phyloP scores from a whole-genome alignment of 345 rosid species.

The Eucalyptus grandis region DNA sequence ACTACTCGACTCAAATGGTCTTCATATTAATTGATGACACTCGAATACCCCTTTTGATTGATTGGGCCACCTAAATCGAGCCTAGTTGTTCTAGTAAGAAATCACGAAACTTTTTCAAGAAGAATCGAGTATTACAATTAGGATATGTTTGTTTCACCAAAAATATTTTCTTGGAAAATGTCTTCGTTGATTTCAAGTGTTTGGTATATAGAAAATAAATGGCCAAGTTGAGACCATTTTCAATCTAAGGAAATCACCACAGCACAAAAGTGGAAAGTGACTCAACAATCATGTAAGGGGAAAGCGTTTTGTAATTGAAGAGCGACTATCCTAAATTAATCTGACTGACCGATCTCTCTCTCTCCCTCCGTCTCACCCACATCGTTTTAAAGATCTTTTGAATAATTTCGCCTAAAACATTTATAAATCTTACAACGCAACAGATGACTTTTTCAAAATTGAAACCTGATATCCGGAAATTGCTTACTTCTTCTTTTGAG shows the following conservation, averaged over 20 bases:
- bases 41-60: neutral
- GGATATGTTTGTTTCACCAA: neutral
- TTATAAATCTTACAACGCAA: neutral
- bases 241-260: neutral
- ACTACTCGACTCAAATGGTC: neutral
- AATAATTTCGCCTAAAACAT: neutral
- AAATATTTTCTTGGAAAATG: neutral
- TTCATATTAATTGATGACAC: neutral
- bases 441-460: neutral
- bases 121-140: neutral
- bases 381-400: neutral
- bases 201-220: neutral
- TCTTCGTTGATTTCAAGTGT: neutral
- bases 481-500: neutral
- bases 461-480: neutral
- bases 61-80: neutral
- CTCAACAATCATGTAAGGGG: neutral
- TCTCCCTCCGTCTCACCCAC: neutral
- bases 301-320: neutral
- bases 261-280: neutral
- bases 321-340: neutral
- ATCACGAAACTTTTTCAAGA: neutral
- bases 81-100: neutral
- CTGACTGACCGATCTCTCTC: neutral
- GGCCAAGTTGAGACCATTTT: neutral